phyloP scores from a whole-genome alignment of 1,284 basidiomycete species.

The Ustilago shanxiensis region DNA sequence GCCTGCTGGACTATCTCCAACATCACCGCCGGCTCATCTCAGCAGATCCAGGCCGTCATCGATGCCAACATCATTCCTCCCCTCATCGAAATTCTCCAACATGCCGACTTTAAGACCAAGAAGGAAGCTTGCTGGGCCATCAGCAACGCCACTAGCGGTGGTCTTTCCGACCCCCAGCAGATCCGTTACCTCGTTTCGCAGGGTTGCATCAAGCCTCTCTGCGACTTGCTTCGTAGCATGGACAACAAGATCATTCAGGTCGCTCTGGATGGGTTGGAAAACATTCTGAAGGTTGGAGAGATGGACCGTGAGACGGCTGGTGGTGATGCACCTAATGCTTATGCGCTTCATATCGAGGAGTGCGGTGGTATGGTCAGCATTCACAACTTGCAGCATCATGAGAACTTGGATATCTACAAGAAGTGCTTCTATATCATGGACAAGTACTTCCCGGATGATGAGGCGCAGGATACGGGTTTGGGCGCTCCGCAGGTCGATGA shows the following conservation, averaged over 20 bases:
- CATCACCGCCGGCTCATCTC: conserved; percentile 94
- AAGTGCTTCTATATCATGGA: conserved; percentile 94
- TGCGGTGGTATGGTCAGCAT: conserved; percentile 94
- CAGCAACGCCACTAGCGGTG: conserved; percentile 98
- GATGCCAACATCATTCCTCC: conserved; percentile 89
- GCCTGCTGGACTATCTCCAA: conserved; percentile 99
- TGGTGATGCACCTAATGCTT: conserved; percentile 88
- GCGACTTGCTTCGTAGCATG: conserved; percentile 95
- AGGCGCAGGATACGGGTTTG: conserved; percentile 77
- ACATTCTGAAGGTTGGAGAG: conserved; percentile 98
- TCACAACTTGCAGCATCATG: conserved; percentile 98
- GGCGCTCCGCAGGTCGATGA: conserved; percentile 86
- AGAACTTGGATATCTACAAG: conserved; percentile 99
- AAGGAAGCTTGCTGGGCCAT: conserved; percentile 99
- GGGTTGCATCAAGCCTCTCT: conserved; percentile 98
- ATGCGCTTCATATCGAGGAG: conserved; percentile 94
- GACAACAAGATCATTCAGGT: conserved; percentile 99
- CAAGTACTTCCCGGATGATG: conserved; percentile 72
- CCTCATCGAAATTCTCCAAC: conserved; percentile 95
- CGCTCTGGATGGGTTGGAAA: conserved; percentile 95
- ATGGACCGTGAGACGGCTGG: conserved; percentile 89
- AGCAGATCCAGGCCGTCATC: conserved; percentile 89
- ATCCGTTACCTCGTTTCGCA: conserved; percentile 98
- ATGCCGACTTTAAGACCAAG: conserved; percentile 98
- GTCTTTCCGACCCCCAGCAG: conserved; percentile 94